phyloP scores from a whole-genome alignment of 108 stramenopile species.

The Fistulifera solaris region DNA sequence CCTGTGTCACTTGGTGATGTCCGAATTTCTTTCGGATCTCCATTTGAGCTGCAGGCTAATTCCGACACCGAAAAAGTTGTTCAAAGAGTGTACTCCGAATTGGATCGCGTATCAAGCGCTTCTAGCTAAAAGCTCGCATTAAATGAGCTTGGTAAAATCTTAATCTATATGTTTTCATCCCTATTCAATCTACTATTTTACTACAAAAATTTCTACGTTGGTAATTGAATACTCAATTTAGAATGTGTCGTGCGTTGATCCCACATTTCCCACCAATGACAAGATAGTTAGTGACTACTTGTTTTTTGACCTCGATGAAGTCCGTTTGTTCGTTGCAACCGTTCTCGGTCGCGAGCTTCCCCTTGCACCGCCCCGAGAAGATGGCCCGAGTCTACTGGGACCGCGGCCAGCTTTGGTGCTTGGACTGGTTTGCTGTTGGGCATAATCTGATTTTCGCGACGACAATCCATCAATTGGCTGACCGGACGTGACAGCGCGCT shows the following conservation, averaged over 20 bases:
- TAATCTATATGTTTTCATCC: neutral
- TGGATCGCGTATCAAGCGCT: neutral
- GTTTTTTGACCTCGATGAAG: no score
- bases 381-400: no score
- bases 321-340: no score
- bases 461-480: conserved; percentile 73
- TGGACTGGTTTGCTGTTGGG: conserved; percentile 31
- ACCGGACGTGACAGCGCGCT: conserved; percentile 64
- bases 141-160: neutral
- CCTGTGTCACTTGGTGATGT: neutral
- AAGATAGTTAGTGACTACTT: no score
- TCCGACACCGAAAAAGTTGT: neutral
- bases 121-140: neutral
- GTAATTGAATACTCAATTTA: no score
- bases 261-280: no score
- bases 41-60: neutral
- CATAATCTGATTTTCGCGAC: conserved; percentile 76
- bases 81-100: neutral
- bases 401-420: conserved; percentile 2
- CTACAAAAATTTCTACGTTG: no score
- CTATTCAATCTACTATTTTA: neutral
- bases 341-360: no score
- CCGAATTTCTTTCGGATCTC: conserved; percentile 2
- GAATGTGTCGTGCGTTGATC: no score
- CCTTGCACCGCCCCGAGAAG: no score